Percentiles rank a stretch among this genome's conserved stretches.
Conservation (phyloP, 2,329 filamentous ascomycete genomes). For the Penicillium oxalicum region DNA sequence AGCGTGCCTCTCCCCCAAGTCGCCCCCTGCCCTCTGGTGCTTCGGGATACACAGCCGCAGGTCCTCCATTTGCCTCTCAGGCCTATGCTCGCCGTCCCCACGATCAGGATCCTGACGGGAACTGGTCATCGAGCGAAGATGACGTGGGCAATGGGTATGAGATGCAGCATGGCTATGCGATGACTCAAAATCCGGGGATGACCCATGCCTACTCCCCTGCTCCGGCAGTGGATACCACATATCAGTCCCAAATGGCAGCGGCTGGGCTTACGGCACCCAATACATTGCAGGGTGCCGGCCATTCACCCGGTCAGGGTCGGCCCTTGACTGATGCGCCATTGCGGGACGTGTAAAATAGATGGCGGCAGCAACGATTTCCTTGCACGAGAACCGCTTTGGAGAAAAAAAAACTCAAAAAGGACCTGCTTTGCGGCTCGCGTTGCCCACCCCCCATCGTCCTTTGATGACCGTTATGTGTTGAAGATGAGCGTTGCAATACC, state of each 20-base stretch:
- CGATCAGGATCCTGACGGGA: constrained; percentile 25
- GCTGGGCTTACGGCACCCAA: constrained; percentile 6
- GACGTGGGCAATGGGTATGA: constrained; percentile 31
- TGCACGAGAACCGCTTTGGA: no score
- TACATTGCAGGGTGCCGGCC: constrained; percentile 7
- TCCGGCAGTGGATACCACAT: constrained; percentile 26
- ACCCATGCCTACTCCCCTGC: constrained; percentile 12
- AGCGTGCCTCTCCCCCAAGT: constrained; percentile 2
- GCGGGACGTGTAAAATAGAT: constrained; percentile 13
- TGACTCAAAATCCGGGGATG: constrained; percentile 19
- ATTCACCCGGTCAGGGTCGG: constrained; percentile 12
- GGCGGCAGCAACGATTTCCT: no score
- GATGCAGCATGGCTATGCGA: constrained; percentile 30
- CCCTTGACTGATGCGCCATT: constrained; percentile 16
- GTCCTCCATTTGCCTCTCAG: constrained; percentile 23
- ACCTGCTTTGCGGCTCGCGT: no score
- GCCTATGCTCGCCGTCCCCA: constrained; percentile 24
- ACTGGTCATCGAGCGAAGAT: constrained; percentile 37
- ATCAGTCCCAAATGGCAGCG: constrained; percentile 21
- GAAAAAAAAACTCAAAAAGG: no score
- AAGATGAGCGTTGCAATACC: constrained; percentile 2
- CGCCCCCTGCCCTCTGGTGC: constrained; percentile 6
- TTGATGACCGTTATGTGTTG: neutral
- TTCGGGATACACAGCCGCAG: constrained; percentile 15
- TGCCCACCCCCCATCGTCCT: neutral